These are phyloP conservation scores for Pythium scleroteichum DNA, from an alignment of 352 stramenopile species.

Conservation along the genomic window DNA sequence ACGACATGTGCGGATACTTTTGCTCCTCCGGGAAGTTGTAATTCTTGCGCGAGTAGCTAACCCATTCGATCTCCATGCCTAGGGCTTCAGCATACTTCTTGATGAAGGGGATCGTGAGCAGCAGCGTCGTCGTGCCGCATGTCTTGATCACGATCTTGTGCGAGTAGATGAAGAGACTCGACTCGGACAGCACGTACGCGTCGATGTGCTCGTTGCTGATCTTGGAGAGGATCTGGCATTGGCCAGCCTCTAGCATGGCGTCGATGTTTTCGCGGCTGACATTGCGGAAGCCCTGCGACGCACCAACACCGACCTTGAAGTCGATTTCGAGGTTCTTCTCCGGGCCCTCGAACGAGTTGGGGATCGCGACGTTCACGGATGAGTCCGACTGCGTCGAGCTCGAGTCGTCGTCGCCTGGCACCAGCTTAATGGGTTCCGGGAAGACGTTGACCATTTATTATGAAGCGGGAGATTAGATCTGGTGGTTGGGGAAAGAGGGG, in stretches of 20 bases:
- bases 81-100: constrained; percentile 82
- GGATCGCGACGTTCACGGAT: constrained; percentile 49
- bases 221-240: constrained; percentile 97
- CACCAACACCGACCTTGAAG: constrained; percentile 80
- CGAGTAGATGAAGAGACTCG: constrained; percentile 98
- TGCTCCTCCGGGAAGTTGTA: constrained; percentile 99
- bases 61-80: constrained; percentile 97
- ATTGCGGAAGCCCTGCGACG: constrained; percentile 88
- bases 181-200: constrained; percentile 95
- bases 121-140: constrained; percentile 98
- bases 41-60: constrained; percentile 99
- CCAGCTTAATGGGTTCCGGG: constrained; percentile 70
- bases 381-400: constrained; percentile 68
- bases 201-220: constrained; percentile 97
- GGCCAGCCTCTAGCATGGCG: constrained; percentile 92
- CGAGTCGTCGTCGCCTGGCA: constrained; percentile 57
- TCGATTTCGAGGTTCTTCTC: constrained; percentile 98
- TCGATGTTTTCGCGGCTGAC: constrained; percentile 90
- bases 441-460: constrained; percentile 53
- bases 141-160: constrained; percentile 99
- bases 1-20: constrained; percentile 96
- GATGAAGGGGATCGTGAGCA: constrained; percentile 90
- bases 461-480: constrained; percentile 8
- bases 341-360: constrained; percentile 96
- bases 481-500: neutral